Evolutionary conservation across 2,329 filamentous ascomycete species (phyloP).

Genomic region (Trichoderma asperellum): DNA sequence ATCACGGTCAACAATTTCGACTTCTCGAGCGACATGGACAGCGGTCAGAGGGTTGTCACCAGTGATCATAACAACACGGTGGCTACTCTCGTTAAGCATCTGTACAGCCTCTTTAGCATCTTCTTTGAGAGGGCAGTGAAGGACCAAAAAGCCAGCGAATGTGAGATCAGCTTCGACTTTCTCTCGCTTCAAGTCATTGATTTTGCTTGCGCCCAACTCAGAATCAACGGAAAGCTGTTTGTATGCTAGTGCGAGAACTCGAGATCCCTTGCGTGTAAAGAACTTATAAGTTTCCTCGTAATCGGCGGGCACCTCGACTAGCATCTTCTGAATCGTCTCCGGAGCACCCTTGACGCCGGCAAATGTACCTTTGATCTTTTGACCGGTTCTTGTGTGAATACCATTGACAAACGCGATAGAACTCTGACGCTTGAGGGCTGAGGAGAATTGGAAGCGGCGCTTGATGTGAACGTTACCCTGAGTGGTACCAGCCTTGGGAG

Average conservation of each 20-base stretch:
- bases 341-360: conserved; percentile 96
- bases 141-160: conserved; percentile 93
- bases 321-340: conserved; percentile 94
- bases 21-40: conserved; percentile 90
- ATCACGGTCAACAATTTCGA: conserved; percentile 96
- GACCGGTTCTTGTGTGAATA: conserved; percentile 71
- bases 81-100: conserved; percentile 98
- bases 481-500: conserved; percentile 44
- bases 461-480: conserved; percentile 87
- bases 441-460: conserved; percentile 97
- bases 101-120: conserved; percentile 92
- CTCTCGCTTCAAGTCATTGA: conserved; percentile 94
- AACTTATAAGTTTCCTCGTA: conserved; percentile 99
- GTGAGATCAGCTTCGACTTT: conserved; percentile 81
- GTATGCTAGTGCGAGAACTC: conserved; percentile 91
- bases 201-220: conserved; percentile 79
- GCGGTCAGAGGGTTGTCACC: conserved; percentile 97
- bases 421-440: conserved; percentile 92
- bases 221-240: conserved; percentile 83
- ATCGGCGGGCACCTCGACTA: conserved; percentile 77
- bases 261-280: conserved; percentile 92
- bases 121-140: conserved; percentile 95
- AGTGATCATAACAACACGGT: conserved; percentile 98
- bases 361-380: conserved; percentile 82
- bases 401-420: conserved; percentile 83